Base-by-base conservation (phyloP, 73 alveolate genomes). In the Paramecium primaurelia region DNA sequence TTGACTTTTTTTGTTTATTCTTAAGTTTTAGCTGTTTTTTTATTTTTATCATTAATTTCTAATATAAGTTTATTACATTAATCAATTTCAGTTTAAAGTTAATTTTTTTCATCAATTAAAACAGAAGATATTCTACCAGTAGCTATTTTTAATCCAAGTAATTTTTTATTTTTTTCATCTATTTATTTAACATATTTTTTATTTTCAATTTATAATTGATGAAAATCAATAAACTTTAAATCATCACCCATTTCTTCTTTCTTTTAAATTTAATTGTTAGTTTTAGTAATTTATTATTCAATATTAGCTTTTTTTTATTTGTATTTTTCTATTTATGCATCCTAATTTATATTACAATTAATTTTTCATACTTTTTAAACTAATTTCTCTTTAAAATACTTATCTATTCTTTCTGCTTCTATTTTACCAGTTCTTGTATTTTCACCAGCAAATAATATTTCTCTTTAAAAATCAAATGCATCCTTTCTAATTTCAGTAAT, bases 211-310 rank as follows among this genome's bases (percentile, higher is more conserved):
- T 97, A 96, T 86, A 97, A 93, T 93, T 97, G 95, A 95, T 97
- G 99, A 93, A 97, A 97, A 93, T 97, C 99, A 77, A 97, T 97
- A 93, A 97, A 97, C 91, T 97, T 97, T 59, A 97, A 88, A 86
- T 97, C 99, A 95, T 97, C 99, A 44, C 97, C 98, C 96, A 97
- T 96, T 69, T 97, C 99, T 88, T 97, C 99, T 93, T 97, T 97
- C 69, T 97, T 97, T 92, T 92, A 89, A 47, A 97, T 97, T 88
- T 97, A 93, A 40, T 97, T 94, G 71, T 95, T 98, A 0, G 98
- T 98, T 77, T 96, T 96, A 93, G 92, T 92, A 68, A 96, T 96
- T 77, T 94, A 92, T 54, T 93, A 94, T 86, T 94, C 94, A 37
- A 96, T 87, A 38, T 96, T 92, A 73, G 94, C 91, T 64, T 96